Conservation (phyloP, 148 eudicot species). For the Fagopyrum homotropicum region DNA sequence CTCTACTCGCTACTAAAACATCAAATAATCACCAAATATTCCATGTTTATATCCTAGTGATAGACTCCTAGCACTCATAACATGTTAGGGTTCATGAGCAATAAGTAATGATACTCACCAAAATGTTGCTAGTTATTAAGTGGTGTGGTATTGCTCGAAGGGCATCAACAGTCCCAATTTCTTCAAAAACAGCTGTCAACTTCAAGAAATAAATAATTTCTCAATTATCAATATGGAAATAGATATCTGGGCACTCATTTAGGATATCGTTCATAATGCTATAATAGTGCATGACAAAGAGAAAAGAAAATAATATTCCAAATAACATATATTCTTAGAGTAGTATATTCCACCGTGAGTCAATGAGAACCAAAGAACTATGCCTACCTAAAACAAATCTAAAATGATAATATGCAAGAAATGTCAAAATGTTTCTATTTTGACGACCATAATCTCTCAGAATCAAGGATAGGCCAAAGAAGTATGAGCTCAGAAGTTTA, state of each 20-base stretch:
- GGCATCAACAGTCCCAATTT: conserved; percentile 92
- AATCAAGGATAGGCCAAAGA: no score
- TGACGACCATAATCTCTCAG: no score
- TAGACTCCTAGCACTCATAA: not conserved
- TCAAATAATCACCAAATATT: not conserved
- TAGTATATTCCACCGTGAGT: not conserved
- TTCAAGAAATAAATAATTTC: conserved; percentile 18
- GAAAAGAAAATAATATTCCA: not conserved
- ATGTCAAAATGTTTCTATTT: no score
- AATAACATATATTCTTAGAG: not conserved
- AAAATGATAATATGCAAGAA: no score
- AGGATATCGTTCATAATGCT: no score
- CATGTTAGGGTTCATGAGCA: not conserved
- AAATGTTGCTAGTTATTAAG: conserved; percentile 75
- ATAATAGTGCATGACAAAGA: not conserved
- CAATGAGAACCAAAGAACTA: not conserved
- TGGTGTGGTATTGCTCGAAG: conserved; percentile 76
- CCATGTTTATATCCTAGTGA: not conserved
- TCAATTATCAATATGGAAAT: not conserved
- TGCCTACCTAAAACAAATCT: not conserved
- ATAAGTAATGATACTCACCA: conserved; percentile 44
- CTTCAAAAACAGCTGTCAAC: conserved; percentile 91
- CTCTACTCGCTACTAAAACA: not conserved
- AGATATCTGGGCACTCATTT: not conserved
- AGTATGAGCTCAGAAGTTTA: no score